A percentile compares a stretch with the other conserved stretches of the same genome.
Conservation (phyloP, 129 eudicot genomes). For the Flaveria linearis region DNA sequence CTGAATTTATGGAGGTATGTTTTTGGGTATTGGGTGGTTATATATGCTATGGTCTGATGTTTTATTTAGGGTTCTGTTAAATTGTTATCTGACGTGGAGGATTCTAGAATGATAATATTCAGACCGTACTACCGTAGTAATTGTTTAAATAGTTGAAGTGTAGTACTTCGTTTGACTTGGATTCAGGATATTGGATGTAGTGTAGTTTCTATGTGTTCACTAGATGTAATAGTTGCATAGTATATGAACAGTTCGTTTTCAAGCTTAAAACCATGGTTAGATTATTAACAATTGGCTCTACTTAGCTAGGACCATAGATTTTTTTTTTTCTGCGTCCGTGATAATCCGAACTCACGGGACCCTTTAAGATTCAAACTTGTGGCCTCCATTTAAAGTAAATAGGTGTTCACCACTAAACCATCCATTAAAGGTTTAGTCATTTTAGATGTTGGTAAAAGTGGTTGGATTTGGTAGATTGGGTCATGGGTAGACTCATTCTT, state of each 20-base stretch:
- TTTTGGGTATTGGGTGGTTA: not conserved
- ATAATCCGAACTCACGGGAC: too few relatives aligned
- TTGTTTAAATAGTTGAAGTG: too few relatives aligned
- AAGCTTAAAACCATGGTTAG: not conserved
- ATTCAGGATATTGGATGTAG: not conserved
- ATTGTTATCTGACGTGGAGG: too few relatives aligned
- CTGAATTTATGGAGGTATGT: slow-evolving; percentile 37
- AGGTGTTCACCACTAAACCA: too few relatives aligned
- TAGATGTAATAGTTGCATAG: not conserved
- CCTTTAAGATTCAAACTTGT: too few relatives aligned
- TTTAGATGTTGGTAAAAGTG: not conserved
- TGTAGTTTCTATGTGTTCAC: not conserved
- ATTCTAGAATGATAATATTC: too few relatives aligned
- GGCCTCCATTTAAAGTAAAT: too few relatives aligned
- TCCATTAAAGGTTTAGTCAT: not conserved
- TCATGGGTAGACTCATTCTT: not conserved
- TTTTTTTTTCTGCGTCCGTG: too few relatives aligned
- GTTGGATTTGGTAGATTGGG: too few relatives aligned
- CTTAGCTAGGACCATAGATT: not conserved
- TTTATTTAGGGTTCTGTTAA: too few relatives aligned
- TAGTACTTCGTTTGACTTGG: too few relatives aligned
- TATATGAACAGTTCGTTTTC: not conserved
- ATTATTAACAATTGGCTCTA: not conserved
- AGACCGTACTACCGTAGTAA: too few relatives aligned
- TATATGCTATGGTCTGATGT: not conserved